Base-by-base conservation (phyloP, 768 basidiomycete genomes). In the Tephrocybe rancida region DNA sequence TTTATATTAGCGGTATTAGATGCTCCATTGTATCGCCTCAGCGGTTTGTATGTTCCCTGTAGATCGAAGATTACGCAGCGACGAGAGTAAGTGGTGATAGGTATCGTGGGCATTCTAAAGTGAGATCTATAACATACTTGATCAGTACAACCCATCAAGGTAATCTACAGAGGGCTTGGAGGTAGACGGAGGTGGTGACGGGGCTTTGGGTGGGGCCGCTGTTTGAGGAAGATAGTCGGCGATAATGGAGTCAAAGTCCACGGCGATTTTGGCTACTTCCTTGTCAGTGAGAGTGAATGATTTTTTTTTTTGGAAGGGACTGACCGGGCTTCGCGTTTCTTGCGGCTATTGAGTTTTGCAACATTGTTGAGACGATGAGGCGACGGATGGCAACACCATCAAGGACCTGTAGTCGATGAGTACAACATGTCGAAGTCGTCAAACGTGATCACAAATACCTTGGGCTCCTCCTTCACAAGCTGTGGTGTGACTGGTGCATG, bases 161-260 rank as follows among this genome's bases (percentile, higher is more conserved):
- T 72, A 79, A 46, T 73, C 64, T 10, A 63, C 34, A 29, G 70
- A 67, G 49, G 57, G 66, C 58, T 64, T 62, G 18, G 64, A 29
- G 19, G 60, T 21, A 26, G 64, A 10, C 3, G 45, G 42, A 10
- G 56, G 34, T 26, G 54, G 38, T 10, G 61, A 39, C 18, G 65
- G 30, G 30, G 61, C 51, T 57, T 66, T 70, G 16, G 63, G 48
- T 27, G 51, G 30, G n/a, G 56, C 9, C 22, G 56, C 46, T 9
- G 52, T 30, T 32, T 46, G 57, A 9, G 84, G 85, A 21, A 85
- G 71, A 64, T 92, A 92, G 67, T 91, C 90, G 1, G 83, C 81
- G 44, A 92, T 76, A 47, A 93, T 69, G 5, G 88, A 85, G 64
- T 92, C 86, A 60, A 92, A 92, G 52, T 85, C 82, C 0, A 72